A percentile compares a stretch with the other conserved stretches of the same genome.
Evolutionary conservation across 2,329 filamentous ascomycete genomes (phyloP).

Genomic region (Paecilomyces sp.): DNA sequence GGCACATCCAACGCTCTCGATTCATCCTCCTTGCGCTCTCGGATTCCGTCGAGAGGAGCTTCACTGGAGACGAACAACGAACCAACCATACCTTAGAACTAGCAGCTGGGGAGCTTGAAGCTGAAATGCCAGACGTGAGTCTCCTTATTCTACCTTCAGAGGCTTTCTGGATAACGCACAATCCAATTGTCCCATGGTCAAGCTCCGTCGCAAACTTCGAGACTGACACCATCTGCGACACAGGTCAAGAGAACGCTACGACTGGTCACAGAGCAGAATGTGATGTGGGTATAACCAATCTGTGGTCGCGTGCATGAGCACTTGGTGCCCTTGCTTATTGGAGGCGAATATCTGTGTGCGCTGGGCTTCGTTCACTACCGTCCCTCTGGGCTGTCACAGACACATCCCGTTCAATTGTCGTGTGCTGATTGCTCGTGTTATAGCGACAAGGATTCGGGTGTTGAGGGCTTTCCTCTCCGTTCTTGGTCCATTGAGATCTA

Average conservation of each 20-base stretch:
- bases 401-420: neutral
- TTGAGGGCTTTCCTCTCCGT: slow-evolving; percentile 87
- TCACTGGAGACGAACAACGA: neutral
- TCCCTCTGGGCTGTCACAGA: neutral
- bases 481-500: slow-evolving; percentile 84
- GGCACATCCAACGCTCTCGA: neutral
- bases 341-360: slow-evolving; percentile 1
- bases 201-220: neutral
- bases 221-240: slow-evolving; percentile 3
- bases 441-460: slow-evolving; percentile 71
- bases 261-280: slow-evolving; percentile 84
- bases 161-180: neutral
- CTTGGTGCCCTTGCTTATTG: slow-evolving; percentile 3
- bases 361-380: slow-evolving; percentile 5
- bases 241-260: slow-evolving; percentile 80
- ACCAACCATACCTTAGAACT: neutral
- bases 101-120: neutral
- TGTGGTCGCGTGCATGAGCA: neutral
- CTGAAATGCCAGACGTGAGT: slow-evolving; percentile 39
- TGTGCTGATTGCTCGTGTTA: slow-evolving; percentile 8
- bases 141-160: neutral
- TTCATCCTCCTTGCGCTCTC: neutral
- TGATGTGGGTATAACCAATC: slow-evolving; percentile 59
- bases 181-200: neutral
- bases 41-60: neutral